Evolutionary conservation across 2,329 filamentous ascomycete species (phyloP).

Genomic region (Setomelanomma holmii): DNA sequence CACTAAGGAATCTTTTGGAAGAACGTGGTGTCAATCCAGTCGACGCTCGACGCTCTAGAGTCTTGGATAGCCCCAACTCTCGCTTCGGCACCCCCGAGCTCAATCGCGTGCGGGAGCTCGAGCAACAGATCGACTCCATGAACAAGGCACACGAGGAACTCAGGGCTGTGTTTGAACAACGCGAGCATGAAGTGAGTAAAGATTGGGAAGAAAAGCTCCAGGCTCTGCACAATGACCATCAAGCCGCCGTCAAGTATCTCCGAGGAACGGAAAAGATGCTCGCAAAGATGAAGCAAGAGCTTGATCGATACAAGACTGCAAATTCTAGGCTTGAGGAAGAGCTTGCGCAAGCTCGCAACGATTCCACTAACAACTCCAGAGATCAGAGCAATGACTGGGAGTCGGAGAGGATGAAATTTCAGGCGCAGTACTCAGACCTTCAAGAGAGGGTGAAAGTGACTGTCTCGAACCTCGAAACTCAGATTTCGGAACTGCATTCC

Average conservation of each 20-base stretch:
- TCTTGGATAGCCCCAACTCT: constrained; percentile 75
- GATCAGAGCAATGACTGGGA: constrained; percentile 72
- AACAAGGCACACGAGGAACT: constrained; percentile 85
- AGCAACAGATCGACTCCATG: constrained; percentile 82
- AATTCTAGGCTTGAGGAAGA: constrained; percentile 84
- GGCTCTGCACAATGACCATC: constrained; percentile 95
- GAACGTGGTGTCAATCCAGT: constrained; percentile 87
- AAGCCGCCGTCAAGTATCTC: constrained; percentile 96
- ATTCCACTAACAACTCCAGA: constrained; percentile 46
- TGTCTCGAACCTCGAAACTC: constrained; percentile 71
- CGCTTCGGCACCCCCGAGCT: constrained; percentile 80
- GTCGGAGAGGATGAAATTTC: constrained; percentile 71
- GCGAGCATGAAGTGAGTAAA: constrained; percentile 85
- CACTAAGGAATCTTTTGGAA: constrained; percentile 88
- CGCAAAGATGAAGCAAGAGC: constrained; percentile 96
- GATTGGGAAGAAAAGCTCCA: constrained; percentile 91
- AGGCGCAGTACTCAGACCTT: constrained; percentile 71
- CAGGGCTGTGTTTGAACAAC: constrained; percentile 76
- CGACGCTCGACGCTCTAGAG: constrained; percentile 73
- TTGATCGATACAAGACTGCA: constrained; percentile 88
- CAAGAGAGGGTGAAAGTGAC: constrained; percentile 73
- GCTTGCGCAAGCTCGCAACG: constrained; percentile 64
- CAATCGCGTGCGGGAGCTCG: constrained; percentile 79
- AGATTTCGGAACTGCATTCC: constrained; percentile 71
- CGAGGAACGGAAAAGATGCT: constrained; percentile 99